Evolutionary conservation across 805 yeast genomes (phyloP).

Genomic region (Grigorovia yakushimaensis): DNA sequence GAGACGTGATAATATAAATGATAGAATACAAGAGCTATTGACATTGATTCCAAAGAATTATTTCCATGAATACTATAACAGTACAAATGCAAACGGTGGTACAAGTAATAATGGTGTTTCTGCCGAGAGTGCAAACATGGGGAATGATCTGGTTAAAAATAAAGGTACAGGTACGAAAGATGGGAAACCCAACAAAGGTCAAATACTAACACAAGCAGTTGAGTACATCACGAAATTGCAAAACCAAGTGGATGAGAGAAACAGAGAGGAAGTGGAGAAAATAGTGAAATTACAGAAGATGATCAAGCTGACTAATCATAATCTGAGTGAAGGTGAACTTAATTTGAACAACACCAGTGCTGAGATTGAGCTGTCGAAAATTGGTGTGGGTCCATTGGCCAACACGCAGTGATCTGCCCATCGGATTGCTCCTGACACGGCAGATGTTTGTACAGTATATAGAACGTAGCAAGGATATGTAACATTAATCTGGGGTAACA

Average conservation of each 20-base stretch:
- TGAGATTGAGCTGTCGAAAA: conserved; percentile 60
- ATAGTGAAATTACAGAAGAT: conserved; percentile 44
- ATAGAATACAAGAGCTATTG: conserved; percentile 44
- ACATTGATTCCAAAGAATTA: conserved; percentile 36
- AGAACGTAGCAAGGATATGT: too few species aligned
- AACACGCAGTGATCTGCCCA: conserved; percentile 2
- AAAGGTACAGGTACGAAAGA: conserved; percentile 64
- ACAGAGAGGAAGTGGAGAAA: conserved; percentile 67
- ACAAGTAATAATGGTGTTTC: conserved; percentile 3
- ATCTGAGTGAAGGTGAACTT: conserved; percentile 21
- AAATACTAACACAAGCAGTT: conserved; percentile 63
- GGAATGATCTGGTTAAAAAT: conserved; percentile 2
- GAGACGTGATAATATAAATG: conserved; percentile 49
- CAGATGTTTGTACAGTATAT: too few species aligned
- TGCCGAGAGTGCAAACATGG: conserved; percentile 2
- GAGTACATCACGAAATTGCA: conserved; percentile 62
- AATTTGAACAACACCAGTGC: conserved; percentile 63
- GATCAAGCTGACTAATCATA: neutral
- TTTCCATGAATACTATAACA: conserved; percentile 31
- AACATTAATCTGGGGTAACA: neutral
- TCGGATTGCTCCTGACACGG: too few species aligned
- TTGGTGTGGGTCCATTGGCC: conserved; percentile 77
- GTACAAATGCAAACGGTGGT: neutral
- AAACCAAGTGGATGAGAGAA: conserved; percentile 64
- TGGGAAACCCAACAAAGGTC: conserved; percentile 81